A percentile compares a stretch with the other conserved stretches of the same genome.
Evolutionary conservation across 2,329 filamentous ascomycete species (phyloP).

Genomic region (Macroventuria anomochaeta): DNA sequence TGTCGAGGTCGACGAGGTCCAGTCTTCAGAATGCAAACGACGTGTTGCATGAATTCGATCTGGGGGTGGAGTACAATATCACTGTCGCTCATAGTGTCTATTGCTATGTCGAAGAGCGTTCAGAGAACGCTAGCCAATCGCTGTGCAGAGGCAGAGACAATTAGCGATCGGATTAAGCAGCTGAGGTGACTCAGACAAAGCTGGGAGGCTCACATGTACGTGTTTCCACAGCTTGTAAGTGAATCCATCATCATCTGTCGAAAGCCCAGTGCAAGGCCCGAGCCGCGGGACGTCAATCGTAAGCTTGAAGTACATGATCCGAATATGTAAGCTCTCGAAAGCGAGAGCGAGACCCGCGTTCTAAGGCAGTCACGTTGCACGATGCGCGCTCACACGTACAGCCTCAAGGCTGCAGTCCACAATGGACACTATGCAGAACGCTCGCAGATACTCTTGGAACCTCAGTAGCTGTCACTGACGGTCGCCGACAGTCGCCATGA

Average conservation of each 20-base stretch:
- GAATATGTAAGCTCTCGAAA: too few species aligned
- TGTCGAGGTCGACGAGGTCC: slow-evolving; percentile 7
- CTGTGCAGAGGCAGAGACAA: too few species aligned
- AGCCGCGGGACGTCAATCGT: background rate
- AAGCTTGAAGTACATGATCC: background rate
- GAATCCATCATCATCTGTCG: too few species aligned
- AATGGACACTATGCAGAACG: background rate
- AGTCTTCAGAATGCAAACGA: too few species aligned
- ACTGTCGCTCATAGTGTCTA: too few species aligned
- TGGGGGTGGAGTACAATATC: background rate
- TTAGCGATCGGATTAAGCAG: background rate
- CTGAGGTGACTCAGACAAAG: background rate
- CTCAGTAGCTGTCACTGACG: background rate
- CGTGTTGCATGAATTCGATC: slow-evolving; percentile 2
- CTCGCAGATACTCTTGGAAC: background rate
- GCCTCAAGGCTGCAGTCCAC: background rate
- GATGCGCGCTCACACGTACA: background rate
- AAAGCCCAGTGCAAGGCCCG: background rate
- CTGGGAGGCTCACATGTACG: background rate
- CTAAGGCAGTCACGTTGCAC: background rate
- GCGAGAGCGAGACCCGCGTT: background rate
- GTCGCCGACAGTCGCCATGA: background rate
- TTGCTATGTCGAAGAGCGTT: too few species aligned
- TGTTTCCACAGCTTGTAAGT: background rate
- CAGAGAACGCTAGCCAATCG: too few species aligned